phyloP scores from a whole-genome alignment of 2,329 filamentous ascomycete species.

The Chrysoporthe cubensis region DNA sequence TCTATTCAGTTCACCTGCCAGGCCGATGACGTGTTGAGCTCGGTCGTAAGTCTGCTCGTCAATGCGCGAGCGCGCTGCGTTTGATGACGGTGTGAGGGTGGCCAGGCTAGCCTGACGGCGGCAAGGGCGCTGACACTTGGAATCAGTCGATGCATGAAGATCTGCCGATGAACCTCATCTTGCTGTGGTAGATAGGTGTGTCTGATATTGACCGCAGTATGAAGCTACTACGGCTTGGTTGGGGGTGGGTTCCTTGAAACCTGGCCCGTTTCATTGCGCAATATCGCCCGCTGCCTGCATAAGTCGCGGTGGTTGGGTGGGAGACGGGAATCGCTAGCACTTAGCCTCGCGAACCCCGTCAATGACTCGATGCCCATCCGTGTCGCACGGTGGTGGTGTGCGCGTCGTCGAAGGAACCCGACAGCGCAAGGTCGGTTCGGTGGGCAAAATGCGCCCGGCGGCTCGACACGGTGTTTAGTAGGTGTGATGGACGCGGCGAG shows the following conservation, averaged over 20 bases:
- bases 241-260: constrained; percentile 17
- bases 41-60: not conserved
- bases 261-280: constrained; percentile 16
- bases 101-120: not conserved
- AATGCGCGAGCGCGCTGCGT: not conserved
- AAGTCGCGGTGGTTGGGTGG: not conserved
- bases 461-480: too few species aligned
- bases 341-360: not conserved
- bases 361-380: constrained; percentile 2
- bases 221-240: not conserved
- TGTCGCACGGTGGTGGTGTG: not conserved
- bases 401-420: too few species aligned
- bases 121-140: not conserved
- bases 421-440: too few species aligned
- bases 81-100: not conserved
- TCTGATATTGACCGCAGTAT: not conserved
- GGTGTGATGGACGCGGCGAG: not conserved
- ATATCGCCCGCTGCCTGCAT: not conserved
- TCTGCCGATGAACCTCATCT: not conserved
- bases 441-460: too few species aligned
- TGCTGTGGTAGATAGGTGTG: not conserved
- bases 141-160: not conserved
- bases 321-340: not conserved
- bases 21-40: not conserved
- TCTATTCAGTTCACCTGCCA: too few species aligned